Conservation (phyloP, 495 filamentous ascomycete genomes). For the Podospora sp. region DNA sequence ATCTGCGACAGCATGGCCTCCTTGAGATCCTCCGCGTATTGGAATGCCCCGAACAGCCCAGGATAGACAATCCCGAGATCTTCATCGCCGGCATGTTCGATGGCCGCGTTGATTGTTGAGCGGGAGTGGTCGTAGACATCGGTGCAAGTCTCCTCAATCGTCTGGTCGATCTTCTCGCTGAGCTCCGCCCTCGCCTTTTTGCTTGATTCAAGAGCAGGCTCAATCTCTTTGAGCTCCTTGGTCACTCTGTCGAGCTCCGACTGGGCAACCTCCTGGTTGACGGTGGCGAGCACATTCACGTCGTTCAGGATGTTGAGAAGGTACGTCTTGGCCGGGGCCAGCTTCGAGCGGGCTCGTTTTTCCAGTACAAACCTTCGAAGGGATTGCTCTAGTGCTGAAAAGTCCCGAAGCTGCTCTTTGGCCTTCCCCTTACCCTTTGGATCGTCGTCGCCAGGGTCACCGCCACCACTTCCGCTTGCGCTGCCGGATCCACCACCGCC, state of each 20-base stretch:
- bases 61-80: constrained; percentile 84
- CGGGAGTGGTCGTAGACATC: constrained; percentile 84
- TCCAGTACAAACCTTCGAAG: constrained; percentile 93
- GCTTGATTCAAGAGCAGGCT: constrained; percentile 81
- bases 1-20: constrained; percentile 88
- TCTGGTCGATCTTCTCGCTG: constrained; percentile 75
- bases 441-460: constrained; percentile 61
- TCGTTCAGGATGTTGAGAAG: constrained; percentile 92
- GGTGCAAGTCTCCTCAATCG: constrained; percentile 80
- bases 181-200: constrained; percentile 81
- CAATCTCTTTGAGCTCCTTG: constrained; percentile 76
- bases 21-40: constrained; percentile 92
- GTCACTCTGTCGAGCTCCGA: constrained; percentile 83
- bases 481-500: constrained; percentile 65
- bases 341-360: constrained; percentile 90
- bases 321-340: constrained; percentile 94
- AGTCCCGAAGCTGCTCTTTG: constrained; percentile 82
- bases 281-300: constrained; percentile 75
- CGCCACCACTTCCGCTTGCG: constrained; percentile 54
- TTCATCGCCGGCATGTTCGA: constrained; percentile 71
- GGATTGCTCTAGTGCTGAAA: constrained; percentile 83
- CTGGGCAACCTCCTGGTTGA: constrained; percentile 86
- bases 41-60: constrained; percentile 79
- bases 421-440: constrained; percentile 90
- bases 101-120: constrained; percentile 67